Conservation (phyloP, 2,329 filamentous ascomycete genomes). For the Peltaster fructicola region DNA sequence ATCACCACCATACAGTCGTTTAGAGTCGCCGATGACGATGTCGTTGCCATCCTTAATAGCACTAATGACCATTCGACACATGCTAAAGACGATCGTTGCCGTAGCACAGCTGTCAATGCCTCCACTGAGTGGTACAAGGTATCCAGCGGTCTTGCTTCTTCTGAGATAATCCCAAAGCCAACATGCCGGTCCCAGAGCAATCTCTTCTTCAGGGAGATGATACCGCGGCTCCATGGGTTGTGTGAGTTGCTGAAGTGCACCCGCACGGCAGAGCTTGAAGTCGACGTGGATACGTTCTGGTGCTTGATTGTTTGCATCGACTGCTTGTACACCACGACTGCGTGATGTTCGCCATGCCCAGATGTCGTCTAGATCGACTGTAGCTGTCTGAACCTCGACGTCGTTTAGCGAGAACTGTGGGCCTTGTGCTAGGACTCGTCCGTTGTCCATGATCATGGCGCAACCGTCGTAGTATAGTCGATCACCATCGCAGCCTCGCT, state of each 20-base stretch:
- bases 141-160: conserved; percentile 35
- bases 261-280: conserved; percentile 22
- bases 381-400: conserved; percentile 37
- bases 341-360: conserved; percentile 39
- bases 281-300: conserved; percentile 30
- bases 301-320: conserved; percentile 23
- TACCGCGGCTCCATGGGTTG: conserved; percentile 31
- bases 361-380: conserved; percentile 51
- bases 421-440: conserved; percentile 45
- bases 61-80: conserved; percentile 37
- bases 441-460: conserved; percentile 45
- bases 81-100: conserved; percentile 28
- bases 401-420: conserved; percentile 46
- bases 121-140: conserved; percentile 39
- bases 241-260: conserved; percentile 23
- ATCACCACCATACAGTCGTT: conserved; percentile 33
- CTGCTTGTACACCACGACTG: conserved; percentile 41
- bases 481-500: conserved; percentile 39
- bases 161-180: conserved; percentile 50
- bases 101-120: conserved; percentile 45
- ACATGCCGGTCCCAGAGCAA: conserved; percentile 44
- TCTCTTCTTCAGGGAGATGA: conserved; percentile 48
- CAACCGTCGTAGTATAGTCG: conserved; percentile 45
- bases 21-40: conserved; percentile 37
- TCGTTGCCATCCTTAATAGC: conserved; percentile 33